Evolutionary conservation across 2,329 filamentous ascomycete genomes (phyloP), one percentile per base, ranked within the genome.

Genomic region (Calonectria honghensis): DNA sequence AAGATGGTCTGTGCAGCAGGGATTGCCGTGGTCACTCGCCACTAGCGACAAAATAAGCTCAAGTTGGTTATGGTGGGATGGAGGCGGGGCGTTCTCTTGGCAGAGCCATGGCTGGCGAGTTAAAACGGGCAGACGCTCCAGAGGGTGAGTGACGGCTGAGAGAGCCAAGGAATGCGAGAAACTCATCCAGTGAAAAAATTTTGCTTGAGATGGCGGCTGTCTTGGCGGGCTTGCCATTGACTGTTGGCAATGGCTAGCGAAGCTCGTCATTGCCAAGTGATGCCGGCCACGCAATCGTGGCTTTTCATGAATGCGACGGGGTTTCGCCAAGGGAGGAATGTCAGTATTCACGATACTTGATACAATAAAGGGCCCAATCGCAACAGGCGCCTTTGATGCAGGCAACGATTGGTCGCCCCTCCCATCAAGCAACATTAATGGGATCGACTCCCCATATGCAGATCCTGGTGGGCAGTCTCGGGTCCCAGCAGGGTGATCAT

Each of bases 21-120:
- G 57, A 41, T 41, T 24, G 6, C 14, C 35, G 27, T 39, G 35
- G 57, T 63, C 41, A 37, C 35, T 18, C 35, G 57, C 57, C 57
- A n/a, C 57, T 63, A 63, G 20, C 9, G 35, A 27, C n/a, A 29
- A 63, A 63, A 63, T 63, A 63, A 63, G 57, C 57, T 63, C 57
- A 61, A 13, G 57, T 3, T 63, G 37, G 54, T 35, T 39, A 27
- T 20, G 39, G 54, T 39, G 54, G 54, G 57, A 63, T 63, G 35
- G 37, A 63, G 57, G 57, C 57, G 57, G 57, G 57, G 57, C 35
- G 35, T 63, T 63, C 35, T 57, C 57, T 63, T 63, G 57, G 57
- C 57, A 39, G 24, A 41, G 18, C 14, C 35, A 35, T 63, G 37
- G 57, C 35, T 31, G 24, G 10, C 45, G 45, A 48, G n/a, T 61